Base-by-base conservation (phyloP, 371 early-diverging fungal genomes). In the Apophysomyces variabilis region DNA sequence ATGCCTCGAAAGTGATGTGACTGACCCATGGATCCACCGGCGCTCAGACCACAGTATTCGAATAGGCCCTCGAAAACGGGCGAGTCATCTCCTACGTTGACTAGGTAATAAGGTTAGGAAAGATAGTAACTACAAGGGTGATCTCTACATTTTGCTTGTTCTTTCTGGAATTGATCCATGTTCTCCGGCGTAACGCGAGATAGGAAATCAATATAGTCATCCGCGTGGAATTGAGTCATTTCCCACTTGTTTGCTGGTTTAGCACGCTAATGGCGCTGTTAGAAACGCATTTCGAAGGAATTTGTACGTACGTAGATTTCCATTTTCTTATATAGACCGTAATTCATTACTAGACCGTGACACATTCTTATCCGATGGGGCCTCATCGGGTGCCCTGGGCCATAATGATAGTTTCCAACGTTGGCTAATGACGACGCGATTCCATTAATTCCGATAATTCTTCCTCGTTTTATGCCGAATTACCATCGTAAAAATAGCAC, bases 161-260 rank as follows among this genome's bases (percentile, higher is more conserved):
- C 83, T 66, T 83, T 80, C 61, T 78, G 78, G 60, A 67, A 75
- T 38, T 89, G 87, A 13, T 91, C 87, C 72, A 89, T 85, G 68
- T 91, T 93, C 54, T 96, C 96, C 14, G 95, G 94, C 3, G 92
- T 92, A 0, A 96, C 94, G 45, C 92, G 88, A 38, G 88, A 78
- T 57, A 99, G 80, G 70, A 97, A 99, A 66, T 96, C 93, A 62
- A 99, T 92, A 71, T 99, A 99, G 60, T 98, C 98, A 71, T 94
- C 92, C 6, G 96, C 86, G 77, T 99, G 99, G 77, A 98, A 99
- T 70, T 92, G 91, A 1, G 95, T 95, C 86, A 99, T 90, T 80
- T 98, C 93, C 71, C 86, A 82, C 43, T 86, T 80, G 59, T 93
- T 92, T 16, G 97, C 96, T 61, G 83, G 65, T 90, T 93, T 67